These are phyloP conservation scores for Sphaerosporella brunnea DNA, from an alignment of 495 filamentous ascomycete species.

Conservation along the genomic window DNA sequence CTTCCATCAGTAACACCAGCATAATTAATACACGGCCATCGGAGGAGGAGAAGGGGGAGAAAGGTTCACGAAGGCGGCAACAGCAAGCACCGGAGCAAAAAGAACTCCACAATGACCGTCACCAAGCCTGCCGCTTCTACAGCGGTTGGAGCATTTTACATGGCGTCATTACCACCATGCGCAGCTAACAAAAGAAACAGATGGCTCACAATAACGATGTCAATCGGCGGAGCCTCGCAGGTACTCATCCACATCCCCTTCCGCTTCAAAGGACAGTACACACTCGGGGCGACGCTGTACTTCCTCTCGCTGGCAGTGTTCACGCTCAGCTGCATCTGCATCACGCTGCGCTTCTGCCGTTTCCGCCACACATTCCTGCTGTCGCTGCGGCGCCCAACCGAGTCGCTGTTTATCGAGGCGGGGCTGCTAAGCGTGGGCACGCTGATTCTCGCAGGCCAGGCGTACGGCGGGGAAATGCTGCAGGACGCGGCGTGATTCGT, in stretches of 20 bases:
- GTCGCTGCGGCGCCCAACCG: slow-evolving; percentile 1
- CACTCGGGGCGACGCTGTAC: not conserved
- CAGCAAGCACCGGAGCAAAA: too few relatives aligned
- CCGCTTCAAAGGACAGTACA: slow-evolving; percentile 1
- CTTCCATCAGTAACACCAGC: too few relatives aligned
- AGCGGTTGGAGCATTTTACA: slow-evolving; percentile 5
- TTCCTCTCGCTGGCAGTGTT: not conserved
- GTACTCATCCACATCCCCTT: slow-evolving; percentile 1
- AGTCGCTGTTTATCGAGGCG: not conserved
- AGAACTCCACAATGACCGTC: too few relatives aligned
- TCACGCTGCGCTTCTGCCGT: not conserved
- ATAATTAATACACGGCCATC: too few relatives aligned
- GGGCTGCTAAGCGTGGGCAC: slow-evolving; percentile 3
- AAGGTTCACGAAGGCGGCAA: too few relatives aligned
- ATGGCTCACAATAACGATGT: slow-evolving; percentile 5
- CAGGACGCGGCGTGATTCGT: not conserved
- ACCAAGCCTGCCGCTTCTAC: not conserved
- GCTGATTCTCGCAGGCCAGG: not conserved
- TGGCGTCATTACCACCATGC: not conserved
- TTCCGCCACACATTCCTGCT: not conserved
- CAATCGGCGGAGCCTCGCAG: not conserved
- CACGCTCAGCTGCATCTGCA: not conserved
- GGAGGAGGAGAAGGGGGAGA: too few relatives aligned
- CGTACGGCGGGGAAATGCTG: not conserved
- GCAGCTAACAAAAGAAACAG: not conserved